Conservation (phyloP, 2,329 filamentous ascomycete species). For the Corinectria fuckeliana region DNA sequence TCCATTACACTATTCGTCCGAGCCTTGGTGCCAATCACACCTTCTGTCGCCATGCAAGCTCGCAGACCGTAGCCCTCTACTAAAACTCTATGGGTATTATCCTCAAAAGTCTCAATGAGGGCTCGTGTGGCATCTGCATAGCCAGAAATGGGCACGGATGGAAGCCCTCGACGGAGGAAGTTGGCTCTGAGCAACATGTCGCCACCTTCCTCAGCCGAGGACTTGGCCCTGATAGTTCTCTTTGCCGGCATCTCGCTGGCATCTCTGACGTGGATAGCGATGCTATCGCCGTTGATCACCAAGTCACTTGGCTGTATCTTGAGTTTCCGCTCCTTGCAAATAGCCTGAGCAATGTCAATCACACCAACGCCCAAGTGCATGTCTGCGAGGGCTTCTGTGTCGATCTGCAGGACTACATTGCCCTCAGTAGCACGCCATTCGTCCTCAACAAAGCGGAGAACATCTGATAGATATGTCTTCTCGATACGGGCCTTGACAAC, state of each 20-base stretch:
- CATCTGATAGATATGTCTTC: constrained; percentile 88
- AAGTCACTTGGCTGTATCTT: constrained; percentile 75
- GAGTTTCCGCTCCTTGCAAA: constrained; percentile 82
- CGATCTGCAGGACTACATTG: constrained; percentile 81
- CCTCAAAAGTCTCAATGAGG: constrained; percentile 83
- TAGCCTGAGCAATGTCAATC: constrained; percentile 76
- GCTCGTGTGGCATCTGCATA: constrained; percentile 86
- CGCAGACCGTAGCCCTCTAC: constrained; percentile 95
- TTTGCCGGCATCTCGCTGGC: constrained; percentile 57
- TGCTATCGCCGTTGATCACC: constrained; percentile 63
- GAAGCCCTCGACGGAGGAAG: constrained; percentile 81
- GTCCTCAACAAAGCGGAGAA: constrained; percentile 82
- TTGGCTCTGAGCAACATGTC: constrained; percentile 79
- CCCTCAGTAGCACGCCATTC: constrained; percentile 81
- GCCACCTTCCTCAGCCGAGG: constrained; percentile 49
- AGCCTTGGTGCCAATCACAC: constrained; percentile 79
- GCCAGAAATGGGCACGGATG: constrained; percentile 85
- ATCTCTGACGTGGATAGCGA: constrained; percentile 75
- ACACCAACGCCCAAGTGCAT: constrained; percentile 82
- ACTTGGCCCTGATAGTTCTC: constrained; percentile 52
- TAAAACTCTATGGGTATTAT: constrained; percentile 73
- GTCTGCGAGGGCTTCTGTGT: constrained; percentile 77
- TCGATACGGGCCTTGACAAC: constrained; percentile 94
- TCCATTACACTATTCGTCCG: constrained; percentile 91
- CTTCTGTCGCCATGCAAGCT: constrained; percentile 91